phyloP scores from a whole-genome alignment of 2,329 filamentous ascomycete species.

The Bimuria novae-zelandiae region DNA sequence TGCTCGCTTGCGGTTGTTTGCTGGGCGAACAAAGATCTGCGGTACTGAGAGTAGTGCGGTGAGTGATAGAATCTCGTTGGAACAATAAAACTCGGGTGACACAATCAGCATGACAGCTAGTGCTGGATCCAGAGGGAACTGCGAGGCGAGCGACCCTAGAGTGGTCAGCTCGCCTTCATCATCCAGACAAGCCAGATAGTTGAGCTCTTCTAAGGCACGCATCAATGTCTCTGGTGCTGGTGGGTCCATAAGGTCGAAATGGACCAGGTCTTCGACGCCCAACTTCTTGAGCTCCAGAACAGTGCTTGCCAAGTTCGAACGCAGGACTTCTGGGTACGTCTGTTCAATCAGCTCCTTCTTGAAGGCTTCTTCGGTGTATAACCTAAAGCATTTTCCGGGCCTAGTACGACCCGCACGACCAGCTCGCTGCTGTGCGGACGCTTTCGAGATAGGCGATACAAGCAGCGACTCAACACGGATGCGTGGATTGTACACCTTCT shows the following conservation, averaged over 20 bases:
- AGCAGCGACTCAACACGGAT: constrained; percentile 95
- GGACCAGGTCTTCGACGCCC: constrained; percentile 90
- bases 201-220: constrained; percentile 95
- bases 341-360: constrained; percentile 98
- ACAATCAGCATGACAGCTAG: constrained; percentile 97
- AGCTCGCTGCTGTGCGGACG: constrained; percentile 93
- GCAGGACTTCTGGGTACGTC: constrained; percentile 93
- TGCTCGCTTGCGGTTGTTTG: constrained; percentile 81
- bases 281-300: constrained; percentile 97
- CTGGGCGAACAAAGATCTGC: constrained; percentile 88
- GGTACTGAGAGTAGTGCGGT: constrained; percentile 93
- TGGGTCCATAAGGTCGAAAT: constrained; percentile 98
- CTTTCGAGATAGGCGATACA: constrained; percentile 98
- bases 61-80: constrained; percentile 95
- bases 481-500: constrained; percentile 98
- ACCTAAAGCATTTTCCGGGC: constrained; percentile 95
- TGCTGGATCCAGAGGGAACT: constrained; percentile 92
- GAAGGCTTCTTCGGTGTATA: constrained; percentile 95
- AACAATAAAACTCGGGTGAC: constrained; percentile 97
- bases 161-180: constrained; percentile 92
- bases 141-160: constrained; percentile 84
- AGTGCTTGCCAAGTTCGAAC: constrained; percentile 92
- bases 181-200: constrained; percentile 94
- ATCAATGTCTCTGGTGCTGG: constrained; percentile 98
- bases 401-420: constrained; percentile 99